Conservation (phyloP, 805 yeast genomes). For the Diddensiella santjacobensis region DNA sequence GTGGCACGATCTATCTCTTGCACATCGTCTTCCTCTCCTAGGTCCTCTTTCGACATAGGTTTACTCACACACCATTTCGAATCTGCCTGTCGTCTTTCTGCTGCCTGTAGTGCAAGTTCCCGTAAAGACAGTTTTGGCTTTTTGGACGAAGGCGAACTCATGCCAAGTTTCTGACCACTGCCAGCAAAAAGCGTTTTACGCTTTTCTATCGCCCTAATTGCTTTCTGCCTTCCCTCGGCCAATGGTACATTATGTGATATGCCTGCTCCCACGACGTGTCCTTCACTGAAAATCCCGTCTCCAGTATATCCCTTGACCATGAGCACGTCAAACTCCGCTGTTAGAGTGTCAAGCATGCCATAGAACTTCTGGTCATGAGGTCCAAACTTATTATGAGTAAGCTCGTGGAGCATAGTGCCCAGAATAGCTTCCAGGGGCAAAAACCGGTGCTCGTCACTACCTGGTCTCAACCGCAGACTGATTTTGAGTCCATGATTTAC, state of each 20-base stretch:
- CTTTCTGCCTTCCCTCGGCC: constrained; percentile 18
- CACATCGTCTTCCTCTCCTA: constrained; percentile 11
- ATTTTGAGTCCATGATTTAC: constrained; percentile 75
- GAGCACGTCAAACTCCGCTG: constrained; percentile 42
- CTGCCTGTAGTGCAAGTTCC: constrained; percentile 54
- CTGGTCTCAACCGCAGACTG: constrained; percentile 63
- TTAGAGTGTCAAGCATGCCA: constrained; percentile 56
- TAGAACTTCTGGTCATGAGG: constrained; percentile 78
- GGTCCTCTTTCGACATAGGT: constrained; percentile 8
- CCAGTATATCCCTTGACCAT: constrained; percentile 41
- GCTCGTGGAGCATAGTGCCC: constrained; percentile 85
- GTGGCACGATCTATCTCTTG: constrained; percentile 4
- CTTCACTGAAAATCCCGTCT: constrained; percentile 49
- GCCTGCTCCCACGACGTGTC: constrained; percentile 42
- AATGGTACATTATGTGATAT: constrained; percentile 2
- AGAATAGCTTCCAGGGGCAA: constrained; percentile 59
- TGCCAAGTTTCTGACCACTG: constrained; percentile 37
- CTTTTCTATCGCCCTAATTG: constrained; percentile 32
- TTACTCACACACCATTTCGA: constrained; percentile 27
- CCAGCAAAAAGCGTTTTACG: constrained; percentile 37
- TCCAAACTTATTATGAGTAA: constrained; percentile 74
- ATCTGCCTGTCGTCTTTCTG: constrained; percentile 47
- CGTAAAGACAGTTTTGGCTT: constrained; percentile 35
- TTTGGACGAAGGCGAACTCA: constrained; percentile 31
- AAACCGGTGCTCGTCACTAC: constrained; percentile 49